Evolutionary conservation across 2,329 filamentous ascomycete genomes (phyloP), one percentile per base, ranked within the genome.

Genomic region (Seiridium cupressi): DNA sequence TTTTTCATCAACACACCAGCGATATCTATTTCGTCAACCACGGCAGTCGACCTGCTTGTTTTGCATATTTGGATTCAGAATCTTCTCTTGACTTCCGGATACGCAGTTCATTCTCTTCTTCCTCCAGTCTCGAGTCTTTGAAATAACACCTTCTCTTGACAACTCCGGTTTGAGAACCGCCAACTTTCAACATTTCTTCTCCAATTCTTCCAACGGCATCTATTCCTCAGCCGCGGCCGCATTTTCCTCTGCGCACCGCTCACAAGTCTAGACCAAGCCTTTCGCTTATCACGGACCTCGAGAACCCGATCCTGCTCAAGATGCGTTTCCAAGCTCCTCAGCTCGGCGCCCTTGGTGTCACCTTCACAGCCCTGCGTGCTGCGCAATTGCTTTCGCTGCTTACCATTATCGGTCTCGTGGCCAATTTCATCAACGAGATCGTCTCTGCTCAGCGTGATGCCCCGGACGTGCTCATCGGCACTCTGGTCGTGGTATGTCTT

Each of bases 361-460:
- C 89, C 66, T 96, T 96, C 78, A 87, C 91, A 61, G 79, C 87
- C 65, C 84, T 89, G 66, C 89, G 93, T 53, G 81, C 83, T 60
- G 81, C 93, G 66, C 88, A 96, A 72, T 82, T 86, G 61, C 76
- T 90, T 63, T 86, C 85, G 34, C 88, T 97, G 70, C 81, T 95
- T 60, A 81, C 88, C 61, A 87, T 95, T 65, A 89, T 96, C 65
- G 92, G 92, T 51, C 85, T 97, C 73, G 87, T 87, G 0, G 86
- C 89, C 69, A 92, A 93, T 75, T 96, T 97, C 75, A 88, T 96
- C 69, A 82, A 87, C 32, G 83, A 91, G 67, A 92, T 96, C 72
- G 85, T 92, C 49, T 78, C 81, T 48, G 84, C 81, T 31, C 83
- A 88, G 63, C 84, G 88, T 59, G 81, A 84, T 36, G 86, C 90